A percentile compares a stretch with the other conserved stretches of the same genome.
Evolutionary conservation across 225 moss, liverwort and hornwort genomes (phyloP).

Genomic region (Rhytidiadelphus loreus): DNA sequence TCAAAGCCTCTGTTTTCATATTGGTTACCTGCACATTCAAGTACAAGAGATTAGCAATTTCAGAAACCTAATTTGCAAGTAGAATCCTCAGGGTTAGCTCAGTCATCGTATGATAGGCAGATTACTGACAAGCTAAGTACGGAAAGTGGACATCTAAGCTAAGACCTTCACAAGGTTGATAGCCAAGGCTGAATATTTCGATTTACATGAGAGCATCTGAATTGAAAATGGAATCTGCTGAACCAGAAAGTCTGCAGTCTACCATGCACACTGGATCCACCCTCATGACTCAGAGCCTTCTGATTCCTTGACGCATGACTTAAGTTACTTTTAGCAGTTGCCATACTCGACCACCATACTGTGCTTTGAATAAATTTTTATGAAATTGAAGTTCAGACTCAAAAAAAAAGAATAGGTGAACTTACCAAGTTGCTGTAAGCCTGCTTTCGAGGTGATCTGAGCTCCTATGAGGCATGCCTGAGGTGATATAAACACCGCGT

Average conservation of each 20-base stretch:
- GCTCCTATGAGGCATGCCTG: slow-evolving; percentile 38
- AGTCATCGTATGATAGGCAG: background rate
- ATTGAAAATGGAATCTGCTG: background rate
- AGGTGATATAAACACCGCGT: background rate
- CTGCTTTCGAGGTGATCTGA: slow-evolving; percentile 9
- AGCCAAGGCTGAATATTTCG: background rate
- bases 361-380: background rate
- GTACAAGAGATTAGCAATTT: background rate
- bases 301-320: background rate
- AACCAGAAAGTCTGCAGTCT: background rate
- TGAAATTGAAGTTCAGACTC: background rate
- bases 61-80: background rate
- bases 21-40: slow-evolving; percentile 6
- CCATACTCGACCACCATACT: background rate
- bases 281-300: background rate
- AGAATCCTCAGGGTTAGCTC: background rate
- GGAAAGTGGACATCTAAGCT: background rate
- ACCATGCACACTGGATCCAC: background rate
- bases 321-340: background rate
- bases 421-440: background rate
- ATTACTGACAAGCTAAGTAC: background rate
- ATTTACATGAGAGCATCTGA: background rate
- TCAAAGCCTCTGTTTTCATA: slow-evolving; percentile 5
- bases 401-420: background rate
- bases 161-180: background rate